Conservation (phyloP, 305 asterid genomes). For the Fraxinus dipetala region DNA sequence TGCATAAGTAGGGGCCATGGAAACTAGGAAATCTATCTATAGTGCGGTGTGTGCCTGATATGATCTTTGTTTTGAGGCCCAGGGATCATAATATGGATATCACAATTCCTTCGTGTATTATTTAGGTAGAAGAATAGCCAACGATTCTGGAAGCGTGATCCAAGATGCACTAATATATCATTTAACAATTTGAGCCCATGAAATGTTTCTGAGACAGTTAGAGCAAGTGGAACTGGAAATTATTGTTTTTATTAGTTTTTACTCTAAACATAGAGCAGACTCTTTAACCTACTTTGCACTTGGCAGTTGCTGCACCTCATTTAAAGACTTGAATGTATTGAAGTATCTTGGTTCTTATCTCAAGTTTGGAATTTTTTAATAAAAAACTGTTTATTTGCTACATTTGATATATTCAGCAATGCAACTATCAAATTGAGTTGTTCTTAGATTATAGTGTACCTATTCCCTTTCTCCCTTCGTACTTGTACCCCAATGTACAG, state of each 20-base stretch:
- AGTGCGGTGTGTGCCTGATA: background rate
- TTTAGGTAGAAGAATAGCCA: background rate
- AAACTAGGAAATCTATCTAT: background rate
- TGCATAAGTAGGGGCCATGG: background rate
- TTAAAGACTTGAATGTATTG: background rate
- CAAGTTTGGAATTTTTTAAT: background rate
- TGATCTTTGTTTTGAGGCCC: background rate
- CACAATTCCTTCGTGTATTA: background rate
- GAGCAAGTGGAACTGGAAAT: background rate
- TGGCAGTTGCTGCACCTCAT: background rate
- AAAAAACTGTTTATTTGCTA: background rate
- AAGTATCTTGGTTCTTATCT: background rate
- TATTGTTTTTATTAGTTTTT: background rate
- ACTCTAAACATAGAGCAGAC: slow-evolving; percentile 2
- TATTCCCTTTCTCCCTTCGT: slow-evolving; percentile 3
- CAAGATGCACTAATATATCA: background rate
- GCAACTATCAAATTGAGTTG: background rate
- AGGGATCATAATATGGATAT: background rate
- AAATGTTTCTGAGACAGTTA: background rate
- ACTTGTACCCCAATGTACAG: background rate
- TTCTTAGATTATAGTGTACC: slow-evolving; percentile 1
- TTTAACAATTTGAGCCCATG: background rate
- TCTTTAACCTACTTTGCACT: background rate
- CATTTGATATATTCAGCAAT: slow-evolving; percentile 2
- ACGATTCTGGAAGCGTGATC: background rate